Evolutionary conservation across 345 rosid genomes (phyloP).

Genomic region (Arabis hirsuta): DNA sequence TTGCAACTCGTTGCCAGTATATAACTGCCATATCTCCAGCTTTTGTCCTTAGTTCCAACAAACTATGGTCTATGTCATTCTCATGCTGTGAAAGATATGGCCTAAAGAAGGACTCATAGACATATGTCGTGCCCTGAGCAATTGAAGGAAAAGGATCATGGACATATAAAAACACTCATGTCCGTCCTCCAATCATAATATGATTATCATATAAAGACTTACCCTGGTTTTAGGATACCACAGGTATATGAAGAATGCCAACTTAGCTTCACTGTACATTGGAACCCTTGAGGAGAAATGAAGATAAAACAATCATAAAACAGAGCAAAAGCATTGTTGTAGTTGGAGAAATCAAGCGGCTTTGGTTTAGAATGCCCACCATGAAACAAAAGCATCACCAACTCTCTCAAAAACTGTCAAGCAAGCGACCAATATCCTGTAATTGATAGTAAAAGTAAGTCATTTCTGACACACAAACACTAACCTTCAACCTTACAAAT

Average conservation of each 20-base stretch:
- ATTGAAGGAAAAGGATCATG: not conserved
- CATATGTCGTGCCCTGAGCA: constrained; percentile 62
- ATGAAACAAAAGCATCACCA: constrained; percentile 71
- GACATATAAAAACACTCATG: not conserved
- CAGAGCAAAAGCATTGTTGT: not conserved
- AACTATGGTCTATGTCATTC: constrained; percentile 61
- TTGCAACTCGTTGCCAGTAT: constrained; percentile 64
- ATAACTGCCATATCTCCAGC: constrained; percentile 54
- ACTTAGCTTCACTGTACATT: constrained; percentile 77
- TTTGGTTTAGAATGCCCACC: constrained; percentile 47
- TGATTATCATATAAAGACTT: constrained; percentile 23
- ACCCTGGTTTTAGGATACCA: constrained; percentile 84
- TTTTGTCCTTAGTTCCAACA: constrained; percentile 59
- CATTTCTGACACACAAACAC: not conserved
- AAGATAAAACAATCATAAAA: constrained; percentile 22
- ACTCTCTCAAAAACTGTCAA: constrained; percentile 71
- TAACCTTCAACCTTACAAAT: not conserved
- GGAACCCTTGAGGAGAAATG: constrained; percentile 65
- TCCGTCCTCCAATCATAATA: not conserved
- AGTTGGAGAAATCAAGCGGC: not conserved
- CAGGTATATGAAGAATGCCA: constrained; percentile 74
- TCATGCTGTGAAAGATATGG: constrained; percentile 65
- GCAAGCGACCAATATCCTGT: constrained; percentile 80
- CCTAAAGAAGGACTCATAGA: constrained; percentile 59
- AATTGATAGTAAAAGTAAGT: not conserved